A percentile compares a stretch with the other conserved stretches of the same genome.
phyloP scores from a whole-genome alignment of 2,329 filamentous ascomycete genomes.

The Ceratocystis cacaofunesta region DNA sequence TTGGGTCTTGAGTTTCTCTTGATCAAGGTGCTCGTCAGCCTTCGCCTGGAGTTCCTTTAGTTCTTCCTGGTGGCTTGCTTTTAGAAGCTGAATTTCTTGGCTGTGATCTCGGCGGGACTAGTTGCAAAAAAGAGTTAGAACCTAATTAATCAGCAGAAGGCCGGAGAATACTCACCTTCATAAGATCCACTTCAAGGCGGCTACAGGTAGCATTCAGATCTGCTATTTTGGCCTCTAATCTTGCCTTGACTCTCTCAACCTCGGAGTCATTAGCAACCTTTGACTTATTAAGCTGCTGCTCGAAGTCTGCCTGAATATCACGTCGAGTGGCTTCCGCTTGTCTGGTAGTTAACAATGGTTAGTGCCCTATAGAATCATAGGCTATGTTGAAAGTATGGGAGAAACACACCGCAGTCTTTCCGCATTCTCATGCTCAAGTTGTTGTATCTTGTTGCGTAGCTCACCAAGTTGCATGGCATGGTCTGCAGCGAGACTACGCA shows the following conservation, averaged over 20 bases:
- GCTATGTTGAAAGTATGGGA: background rate
- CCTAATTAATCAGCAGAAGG: background rate
- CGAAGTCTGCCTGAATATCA: constrained; percentile 21
- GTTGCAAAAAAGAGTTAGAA: constrained; percentile 6
- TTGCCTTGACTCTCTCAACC: constrained; percentile 32
- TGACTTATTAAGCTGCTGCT: constrained; percentile 31
- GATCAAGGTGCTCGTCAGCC: constrained; percentile 18
- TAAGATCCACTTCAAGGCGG: constrained; percentile 45
- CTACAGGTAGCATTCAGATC: constrained; percentile 47
- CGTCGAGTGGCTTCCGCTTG: constrained; percentile 18
- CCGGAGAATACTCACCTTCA: constrained; percentile 34
- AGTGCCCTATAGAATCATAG: background rate
- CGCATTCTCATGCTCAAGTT: constrained; percentile 17
- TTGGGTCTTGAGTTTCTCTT: constrained; percentile 22
- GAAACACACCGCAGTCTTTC: constrained; percentile 14
- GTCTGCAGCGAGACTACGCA: constrained; percentile 1
- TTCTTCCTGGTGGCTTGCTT: constrained; percentile 24
- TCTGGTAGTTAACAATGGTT: background rate
- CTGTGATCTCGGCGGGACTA: constrained; percentile 45
- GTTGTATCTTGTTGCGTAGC: constrained; percentile 20
- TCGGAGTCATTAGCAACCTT: constrained; percentile 36
- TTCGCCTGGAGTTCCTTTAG: background rate
- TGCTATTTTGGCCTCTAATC: constrained; percentile 46
- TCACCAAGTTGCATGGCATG: constrained; percentile 4
- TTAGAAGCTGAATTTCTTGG: constrained; percentile 43